phyloP scores from a whole-genome alignment of 169 alveolate species.

The Amoebophrya sp. region DNA sequence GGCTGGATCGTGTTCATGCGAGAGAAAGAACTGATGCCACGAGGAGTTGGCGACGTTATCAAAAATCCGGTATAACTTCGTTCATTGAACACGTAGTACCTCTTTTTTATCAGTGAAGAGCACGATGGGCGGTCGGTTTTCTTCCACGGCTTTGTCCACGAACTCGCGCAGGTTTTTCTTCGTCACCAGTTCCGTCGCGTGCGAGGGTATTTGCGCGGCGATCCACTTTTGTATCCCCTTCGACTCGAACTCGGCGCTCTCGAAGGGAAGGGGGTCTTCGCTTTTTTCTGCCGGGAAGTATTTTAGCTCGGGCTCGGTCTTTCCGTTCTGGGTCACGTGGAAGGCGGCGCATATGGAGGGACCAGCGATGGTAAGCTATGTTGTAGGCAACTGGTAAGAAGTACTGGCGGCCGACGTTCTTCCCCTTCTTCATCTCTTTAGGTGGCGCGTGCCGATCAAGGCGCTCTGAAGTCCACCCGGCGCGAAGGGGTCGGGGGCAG shows the following conservation, averaged over 20 bases:
- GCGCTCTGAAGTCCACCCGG: no score
- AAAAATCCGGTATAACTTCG: no score
- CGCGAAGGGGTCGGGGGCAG: no score
- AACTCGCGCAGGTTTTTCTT: neutral
- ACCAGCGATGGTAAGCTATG: no score
- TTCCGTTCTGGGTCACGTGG: neutral
- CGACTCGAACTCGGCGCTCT: neutral
- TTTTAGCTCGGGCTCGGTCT: neutral
- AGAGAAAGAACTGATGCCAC: no score
- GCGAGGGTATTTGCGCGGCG: neutral
- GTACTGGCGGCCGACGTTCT: no score
- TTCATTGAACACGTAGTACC: no score
- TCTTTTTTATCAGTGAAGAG: neutral
- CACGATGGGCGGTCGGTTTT: neutral
- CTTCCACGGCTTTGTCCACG: neutral
- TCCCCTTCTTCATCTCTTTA: no score
- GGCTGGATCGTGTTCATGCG: no score
- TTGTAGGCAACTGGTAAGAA: no score
- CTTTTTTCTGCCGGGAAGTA: neutral
- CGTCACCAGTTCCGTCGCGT: neutral
- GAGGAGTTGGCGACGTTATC: no score
- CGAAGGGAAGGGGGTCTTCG: neutral
- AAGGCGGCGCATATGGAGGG: neutral
- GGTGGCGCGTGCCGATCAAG: no score
- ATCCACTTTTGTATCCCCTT: neutral